Evolutionary conservation across 1,284 basidiomycete genomes (phyloP).

Genomic region (Marasmius oreades): DNA sequence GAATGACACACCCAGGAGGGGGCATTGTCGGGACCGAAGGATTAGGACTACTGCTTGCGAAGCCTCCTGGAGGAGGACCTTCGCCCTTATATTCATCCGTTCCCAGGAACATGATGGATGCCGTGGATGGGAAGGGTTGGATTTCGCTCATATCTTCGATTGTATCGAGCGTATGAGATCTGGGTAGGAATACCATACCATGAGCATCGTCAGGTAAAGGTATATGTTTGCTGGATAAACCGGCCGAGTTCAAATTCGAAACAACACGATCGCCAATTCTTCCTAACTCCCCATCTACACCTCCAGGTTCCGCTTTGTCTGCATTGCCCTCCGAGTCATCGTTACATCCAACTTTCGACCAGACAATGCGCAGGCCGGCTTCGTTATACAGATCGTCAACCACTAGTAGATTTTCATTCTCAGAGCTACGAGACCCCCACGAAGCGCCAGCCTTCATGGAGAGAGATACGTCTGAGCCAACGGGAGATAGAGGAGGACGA

Average conservation of each 20-base stretch:
- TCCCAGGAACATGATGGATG: slow-evolving; percentile 6
- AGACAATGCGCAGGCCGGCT: slow-evolving; percentile 1
- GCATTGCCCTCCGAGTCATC: background rate
- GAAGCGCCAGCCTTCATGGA: slow-evolving; percentile 4
- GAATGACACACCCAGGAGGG: background rate
- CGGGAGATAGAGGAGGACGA: slow-evolving; percentile 16
- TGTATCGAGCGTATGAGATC: no score
- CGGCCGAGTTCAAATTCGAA: slow-evolving; percentile 3
- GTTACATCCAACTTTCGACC: background rate
- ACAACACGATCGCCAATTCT: background rate
- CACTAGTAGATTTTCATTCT: background rate
- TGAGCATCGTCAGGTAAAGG: no score
- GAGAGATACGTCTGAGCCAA: slow-evolving; percentile 17
- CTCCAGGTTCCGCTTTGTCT: background rate
- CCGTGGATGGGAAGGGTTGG: slow-evolving; percentile 18
- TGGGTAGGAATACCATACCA: no score
- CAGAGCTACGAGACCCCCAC: background rate
- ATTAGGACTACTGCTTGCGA: background rate
- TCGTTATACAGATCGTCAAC: background rate
- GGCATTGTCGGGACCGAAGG: background rate
- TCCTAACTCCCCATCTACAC: background rate
- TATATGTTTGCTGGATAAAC: background rate
- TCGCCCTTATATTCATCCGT: background rate
- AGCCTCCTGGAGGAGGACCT: no score
- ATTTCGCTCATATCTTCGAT: slow-evolving; percentile 10